These are phyloP conservation scores for Zoysia pacifica DNA, from an alignment of 176 grass and related monocot genomes.

Conservation along the genomic window DNA sequence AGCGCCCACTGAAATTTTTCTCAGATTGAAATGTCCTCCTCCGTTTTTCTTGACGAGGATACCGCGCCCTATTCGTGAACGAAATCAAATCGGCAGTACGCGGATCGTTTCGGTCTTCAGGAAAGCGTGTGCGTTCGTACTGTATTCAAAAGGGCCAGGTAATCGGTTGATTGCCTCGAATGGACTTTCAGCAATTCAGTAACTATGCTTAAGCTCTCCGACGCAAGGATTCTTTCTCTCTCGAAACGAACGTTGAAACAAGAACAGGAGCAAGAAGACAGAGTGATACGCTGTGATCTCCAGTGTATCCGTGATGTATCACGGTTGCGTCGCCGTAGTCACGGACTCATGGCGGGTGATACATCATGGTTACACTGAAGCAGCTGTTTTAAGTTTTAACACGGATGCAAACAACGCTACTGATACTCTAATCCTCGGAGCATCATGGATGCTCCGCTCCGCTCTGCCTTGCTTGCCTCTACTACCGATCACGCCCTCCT, in stretches of 20 bases:
- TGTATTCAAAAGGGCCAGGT: too few species aligned
- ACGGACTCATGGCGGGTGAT: background rate
- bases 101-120: too few species aligned
- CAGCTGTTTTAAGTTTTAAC: background rate
- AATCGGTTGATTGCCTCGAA: background rate
- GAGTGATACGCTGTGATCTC: background rate
- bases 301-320: conserved; percentile 66
- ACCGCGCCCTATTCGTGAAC: too few species aligned
- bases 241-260: background rate
- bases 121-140: too few species aligned
- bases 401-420: background rate
- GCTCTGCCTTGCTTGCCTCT: too few species aligned
- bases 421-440: background rate
- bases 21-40: too few species aligned
- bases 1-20: too few species aligned
- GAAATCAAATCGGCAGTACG: too few species aligned
- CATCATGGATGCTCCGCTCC: too few species aligned
- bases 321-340: background rate
- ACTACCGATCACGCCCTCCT: conserved; percentile 39
- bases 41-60: too few species aligned
- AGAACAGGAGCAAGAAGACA: background rate
- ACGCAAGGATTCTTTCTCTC: background rate
- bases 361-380: conserved; percentile 63
- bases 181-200: background rate
- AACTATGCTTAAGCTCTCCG: background rate